Base-by-base conservation (phyloP, 441 rosid species). In the Erodium chrysanthum region DNA sequence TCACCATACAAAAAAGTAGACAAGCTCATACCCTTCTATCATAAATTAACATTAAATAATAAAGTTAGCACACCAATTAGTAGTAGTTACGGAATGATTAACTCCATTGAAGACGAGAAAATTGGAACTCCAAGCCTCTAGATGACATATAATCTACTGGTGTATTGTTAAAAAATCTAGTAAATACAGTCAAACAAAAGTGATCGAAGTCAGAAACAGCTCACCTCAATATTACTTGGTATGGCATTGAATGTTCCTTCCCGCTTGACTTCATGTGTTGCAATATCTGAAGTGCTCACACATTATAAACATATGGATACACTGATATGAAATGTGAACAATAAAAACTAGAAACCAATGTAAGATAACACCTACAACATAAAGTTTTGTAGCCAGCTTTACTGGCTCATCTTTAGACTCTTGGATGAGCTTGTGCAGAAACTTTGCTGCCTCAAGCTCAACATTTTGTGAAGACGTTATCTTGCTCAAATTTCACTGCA, bases 401-500 rank as follows among this genome's bases (percentile, higher is more conserved):
- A 82, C 83, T 9, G 99, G 99, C 84, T 95, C 99, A 67, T 95
- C 99, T 77, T 82, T 92, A 21, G 99, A 95, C 73, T 95, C 98
- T 73, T 89, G 98, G 71, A 95, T 95, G 70, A 92, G 98, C 73
- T 95, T 91, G 75, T 95, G 99, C 76, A 95, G 86, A 79, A 92
- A 92, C 88, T 95, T 90, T 15, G 99, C 99, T n/a, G 98, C 98
- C 85, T 95, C 99, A 77, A 95, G 66, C 86, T 95, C 99, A 15
- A 92, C 96, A 74, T 88, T 87, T 52, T 87, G 90, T 4, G 96
- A 76, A 71, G 97, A 76, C 56, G 92, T 76, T 95, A 92, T 92
- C 75, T 77, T 83, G 76, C 76, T 71, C 71, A 73, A 76, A 69
- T 79, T 76, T 50, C 58, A 66, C 56, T 71, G 22, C 31, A 18